Evolutionary conservation across 2,329 filamentous ascomycete genomes (phyloP).

Genomic region (Dactylonectria estremocensis): DNA sequence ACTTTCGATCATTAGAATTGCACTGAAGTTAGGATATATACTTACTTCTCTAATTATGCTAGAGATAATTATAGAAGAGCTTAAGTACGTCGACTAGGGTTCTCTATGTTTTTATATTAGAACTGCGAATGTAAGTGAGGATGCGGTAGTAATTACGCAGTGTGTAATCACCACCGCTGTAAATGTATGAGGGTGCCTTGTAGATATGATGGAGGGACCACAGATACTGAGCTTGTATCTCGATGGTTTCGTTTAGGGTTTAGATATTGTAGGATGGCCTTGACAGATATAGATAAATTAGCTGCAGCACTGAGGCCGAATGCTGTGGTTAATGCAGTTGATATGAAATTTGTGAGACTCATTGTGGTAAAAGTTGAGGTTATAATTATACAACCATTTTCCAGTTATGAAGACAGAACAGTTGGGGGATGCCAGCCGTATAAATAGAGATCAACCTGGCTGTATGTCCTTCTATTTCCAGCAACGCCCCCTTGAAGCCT

Average conservation of each 20-base stretch:
- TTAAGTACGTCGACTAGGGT: not conserved
- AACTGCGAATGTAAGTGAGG: conserved; percentile 1
- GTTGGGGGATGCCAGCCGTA: conserved; percentile 4
- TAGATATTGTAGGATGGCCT: conserved; percentile 2
- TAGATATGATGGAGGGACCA: conserved; percentile 8
- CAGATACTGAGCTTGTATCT: not conserved
- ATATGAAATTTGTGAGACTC: conserved; percentile 6
- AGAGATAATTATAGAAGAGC: not conserved
- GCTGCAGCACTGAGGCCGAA: not conserved
- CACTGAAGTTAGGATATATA: not conserved
- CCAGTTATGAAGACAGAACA: not conserved
- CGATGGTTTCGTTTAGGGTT: conserved; percentile 4
- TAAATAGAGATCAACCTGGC: conserved; percentile 11
- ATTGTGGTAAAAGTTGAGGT: conserved; percentile 2
- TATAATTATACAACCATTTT: not conserved
- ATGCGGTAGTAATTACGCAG: not conserved
- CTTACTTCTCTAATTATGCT: conserved; percentile 11
- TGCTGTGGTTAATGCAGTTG: conserved; percentile 1
- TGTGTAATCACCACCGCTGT: not conserved
- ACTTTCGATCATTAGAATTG: conserved; percentile 6
- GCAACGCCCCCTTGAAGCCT: not conserved
- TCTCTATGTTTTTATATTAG: conserved; percentile 4
- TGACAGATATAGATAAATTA: not conserved
- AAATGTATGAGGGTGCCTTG: not conserved
- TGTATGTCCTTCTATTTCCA: not conserved